Base-by-base conservation (phyloP, 2,329 filamentous ascomycete genomes). In the Colletotrichum sp. region DNA sequence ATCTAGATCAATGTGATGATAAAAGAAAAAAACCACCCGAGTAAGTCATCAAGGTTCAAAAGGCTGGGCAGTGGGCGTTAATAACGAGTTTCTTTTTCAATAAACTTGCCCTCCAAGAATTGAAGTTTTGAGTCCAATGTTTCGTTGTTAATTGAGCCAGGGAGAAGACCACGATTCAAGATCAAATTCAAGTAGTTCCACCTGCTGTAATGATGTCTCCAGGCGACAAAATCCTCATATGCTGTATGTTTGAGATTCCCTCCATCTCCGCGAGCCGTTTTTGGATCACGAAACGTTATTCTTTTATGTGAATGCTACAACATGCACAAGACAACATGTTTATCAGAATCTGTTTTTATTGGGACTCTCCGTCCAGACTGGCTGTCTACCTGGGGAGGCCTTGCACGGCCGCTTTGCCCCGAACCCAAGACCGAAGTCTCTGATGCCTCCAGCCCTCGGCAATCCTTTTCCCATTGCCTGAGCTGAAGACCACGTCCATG, bases 301-400 rank as follows among this genome's bases (percentile, higher is more conserved):
- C 3, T 13, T 16, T 0, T 5, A 26, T 1, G 10, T 59, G 6
- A 49, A 59, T 59, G 55, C 55, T 28, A 59, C 16, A 8, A 28
- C 55, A 59, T 10, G 55, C 2, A n/a, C 18, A 26, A 4, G 3
- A 28, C 30, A 44, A 71, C 49, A 57, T 36, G 75, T 80, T 78
- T 71, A 72, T 77, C 78, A 76, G 78, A 76, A 78, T 80, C 79
- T 83, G 84, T 85, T 85, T 81, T 82, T 80, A 84, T 68, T 81
- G 80, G 82, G 83, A 85, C 81, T 86, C 84, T 86, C 83, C 86
- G 84, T 86, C 82, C 83, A 80, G 82, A 83, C 81, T 84, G 83
- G 82, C 82, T 80, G 78, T 82, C 79, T 78, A 77, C 73, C 60
- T 65, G 66, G 72, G 75, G 82, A 81, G 80, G 80, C 79, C 75